Evolutionary conservation across 805 yeast species (phyloP), one percentile per base, ranked within the genome.

Genomic region (Cyberlindnera suaveolens): DNA sequence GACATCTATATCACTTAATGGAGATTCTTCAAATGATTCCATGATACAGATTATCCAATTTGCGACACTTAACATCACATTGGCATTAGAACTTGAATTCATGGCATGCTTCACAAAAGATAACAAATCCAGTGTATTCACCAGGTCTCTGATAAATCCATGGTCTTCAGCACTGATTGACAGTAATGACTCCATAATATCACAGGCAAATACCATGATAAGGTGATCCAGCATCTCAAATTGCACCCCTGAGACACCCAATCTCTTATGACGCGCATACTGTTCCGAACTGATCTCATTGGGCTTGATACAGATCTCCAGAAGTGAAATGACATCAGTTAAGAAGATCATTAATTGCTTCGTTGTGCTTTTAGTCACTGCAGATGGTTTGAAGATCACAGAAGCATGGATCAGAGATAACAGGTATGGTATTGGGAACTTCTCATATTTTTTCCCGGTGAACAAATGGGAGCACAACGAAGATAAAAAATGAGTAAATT

Each of bases 321-420:
- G 37, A 3, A 11, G 26, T 8, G 31, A 19, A 13, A 39, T 16
- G 9, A 46, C 10, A 16, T 34, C 42, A 13, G 9, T 1, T 9
- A 33, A 39, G 4, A 41, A 26, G 3, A 34, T 8, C 4, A 44
- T 16, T 5, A 47, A 3, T 61, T 42, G 33, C 55, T 54, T 39
- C 54, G 67, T 50, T 67, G 63, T 19, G 71, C 64, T 13, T 57
- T 53, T 31, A 53, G 60, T 66, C 1, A 81, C 68, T 1, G 91
- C 89, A 43, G 75, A 74, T 1, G 85, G 81, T 54, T 85, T 67
- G 60, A 79, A 85, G 17, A 61, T 68, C 6, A 82, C 58, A 1
- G 78, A 54, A 40, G 76, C 75, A 50, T 78, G 78, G 32, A 83
- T 63, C 33, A 85, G 51, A 1, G 84, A 68, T 2, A 82, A 54